Percentiles rank a stretch among this genome's conserved stretches.
Conservation (phyloP, 768 basidiomycete genomes). For the Podaxis sp. region DNA sequence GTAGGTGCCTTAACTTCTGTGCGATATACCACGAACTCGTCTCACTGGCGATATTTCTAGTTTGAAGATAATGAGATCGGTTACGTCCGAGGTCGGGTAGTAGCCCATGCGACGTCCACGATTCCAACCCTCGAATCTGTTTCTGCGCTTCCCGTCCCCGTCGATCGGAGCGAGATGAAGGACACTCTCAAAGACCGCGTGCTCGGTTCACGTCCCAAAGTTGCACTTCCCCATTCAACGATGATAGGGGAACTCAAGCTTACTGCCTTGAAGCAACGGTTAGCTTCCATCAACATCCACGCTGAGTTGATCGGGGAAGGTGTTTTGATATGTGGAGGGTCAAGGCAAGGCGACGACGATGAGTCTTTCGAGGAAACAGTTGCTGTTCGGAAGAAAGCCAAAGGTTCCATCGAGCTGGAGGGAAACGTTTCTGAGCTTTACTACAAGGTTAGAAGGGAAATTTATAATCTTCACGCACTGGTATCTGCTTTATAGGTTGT, state of each 20-base stretch:
- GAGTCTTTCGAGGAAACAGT: conserved; percentile 64
- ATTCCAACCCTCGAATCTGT: conserved; percentile 84
- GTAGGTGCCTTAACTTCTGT: conserved; percentile 41
- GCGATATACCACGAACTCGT: not conserved
- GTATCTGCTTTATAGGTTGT: conserved; percentile 53
- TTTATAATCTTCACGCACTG: conserved; percentile 87
- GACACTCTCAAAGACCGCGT: conserved; percentile 32
- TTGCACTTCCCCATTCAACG: conserved; percentile 77
- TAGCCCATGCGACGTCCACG: conserved; percentile 79
- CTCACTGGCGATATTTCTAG: conserved; percentile 33
- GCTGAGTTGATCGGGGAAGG: conserved; percentile 98
- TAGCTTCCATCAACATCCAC: conserved; percentile 71
- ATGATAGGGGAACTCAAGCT: conserved; percentile 98
- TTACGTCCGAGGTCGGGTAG: conserved; percentile 85
- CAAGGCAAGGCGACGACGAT: conserved; percentile 33
- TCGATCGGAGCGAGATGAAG: conserved; percentile 18
- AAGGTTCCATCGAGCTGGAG: conserved; percentile 85
- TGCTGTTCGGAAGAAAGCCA: conserved; percentile 82
- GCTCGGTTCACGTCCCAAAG: conserved; percentile 63
- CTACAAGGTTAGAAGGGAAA: conserved; percentile 82
- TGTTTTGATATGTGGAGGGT: conserved; percentile 82
- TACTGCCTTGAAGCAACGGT: conserved; percentile 78
- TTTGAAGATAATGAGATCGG: conserved; percentile 98
- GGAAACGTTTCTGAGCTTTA: conserved; percentile 87
- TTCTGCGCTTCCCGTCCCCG: conserved; percentile 24